Evolutionary conservation across 805 yeast species (phyloP).

Genomic region (Ogataea dorogensis): DNA sequence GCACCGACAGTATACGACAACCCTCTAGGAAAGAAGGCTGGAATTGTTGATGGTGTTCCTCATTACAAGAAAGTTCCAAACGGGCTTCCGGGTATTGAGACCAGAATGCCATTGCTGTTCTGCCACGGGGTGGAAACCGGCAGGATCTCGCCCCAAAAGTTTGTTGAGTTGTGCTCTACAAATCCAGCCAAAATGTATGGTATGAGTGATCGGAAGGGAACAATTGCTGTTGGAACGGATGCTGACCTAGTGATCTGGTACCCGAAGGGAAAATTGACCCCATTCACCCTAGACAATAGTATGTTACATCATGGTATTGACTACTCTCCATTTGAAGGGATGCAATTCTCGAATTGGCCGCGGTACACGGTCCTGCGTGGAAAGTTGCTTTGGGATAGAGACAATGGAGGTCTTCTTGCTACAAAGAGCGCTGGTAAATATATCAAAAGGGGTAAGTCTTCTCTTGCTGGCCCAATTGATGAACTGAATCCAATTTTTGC

Average conservation of each 20-base stretch:
- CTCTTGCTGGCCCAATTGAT: conserved; percentile 24
- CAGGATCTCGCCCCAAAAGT: conserved; percentile 39
- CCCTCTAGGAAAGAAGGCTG: conserved; percentile 42
- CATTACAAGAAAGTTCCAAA: conserved; percentile 46
- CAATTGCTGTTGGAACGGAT: conserved; percentile 45
- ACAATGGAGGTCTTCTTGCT: conserved; percentile 20
- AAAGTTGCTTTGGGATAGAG: conserved; percentile 34
- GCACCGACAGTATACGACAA: conserved; percentile 45
- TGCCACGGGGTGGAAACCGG: conserved; percentile 45
- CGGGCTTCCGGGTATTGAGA: conserved; percentile 50
- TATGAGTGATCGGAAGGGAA: conserved; percentile 40
- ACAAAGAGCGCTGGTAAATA: conserved; percentile 25
- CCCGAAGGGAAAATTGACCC: conserved; percentile 35
- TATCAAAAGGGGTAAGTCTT: conserved; percentile 29
- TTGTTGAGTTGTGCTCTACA: conserved; percentile 44
- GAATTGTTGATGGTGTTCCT: conserved; percentile 39
- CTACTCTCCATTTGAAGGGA: conserved; percentile 41
- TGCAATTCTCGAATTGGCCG: conserved; percentile 45
- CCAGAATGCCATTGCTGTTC: conserved; percentile 43
- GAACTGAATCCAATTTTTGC: conserved; percentile 25
- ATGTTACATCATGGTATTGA: conserved; percentile 39
- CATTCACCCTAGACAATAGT: conserved; percentile 29
- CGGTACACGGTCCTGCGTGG: conserved; percentile 43
- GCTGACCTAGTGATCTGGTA: conserved; percentile 52
- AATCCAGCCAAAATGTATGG: conserved; percentile 50